phyloP scores from a whole-genome alignment of 176 grass and related monocot genomes.

The Triticum monococcum region DNA sequence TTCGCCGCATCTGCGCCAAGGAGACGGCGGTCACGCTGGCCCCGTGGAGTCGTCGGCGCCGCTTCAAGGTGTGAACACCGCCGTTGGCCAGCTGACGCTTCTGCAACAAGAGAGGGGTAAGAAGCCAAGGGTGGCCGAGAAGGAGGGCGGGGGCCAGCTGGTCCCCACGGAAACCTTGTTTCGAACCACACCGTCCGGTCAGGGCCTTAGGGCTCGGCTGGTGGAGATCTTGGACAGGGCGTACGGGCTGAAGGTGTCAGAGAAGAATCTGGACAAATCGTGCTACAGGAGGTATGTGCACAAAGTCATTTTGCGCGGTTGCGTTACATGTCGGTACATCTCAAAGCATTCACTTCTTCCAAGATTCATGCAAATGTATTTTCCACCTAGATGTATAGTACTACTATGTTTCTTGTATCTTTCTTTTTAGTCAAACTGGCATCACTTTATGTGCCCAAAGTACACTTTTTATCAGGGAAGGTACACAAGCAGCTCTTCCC shows the following conservation, averaged over 20 bases:
- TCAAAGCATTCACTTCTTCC: no score
- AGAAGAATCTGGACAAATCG: not conserved
- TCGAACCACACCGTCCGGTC: no score
- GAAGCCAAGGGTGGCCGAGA: not conserved
- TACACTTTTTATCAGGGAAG: no score
- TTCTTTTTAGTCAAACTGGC: no score
- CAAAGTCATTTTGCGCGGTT: no score
- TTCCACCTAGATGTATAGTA: no score
- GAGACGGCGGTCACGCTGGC: not conserved
- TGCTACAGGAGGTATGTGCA: not conserved
- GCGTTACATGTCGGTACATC: no score
- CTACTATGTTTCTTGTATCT: no score
- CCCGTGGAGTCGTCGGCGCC: not conserved
- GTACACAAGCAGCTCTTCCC: no score
- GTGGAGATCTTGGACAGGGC: not conserved
- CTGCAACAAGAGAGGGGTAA: not conserved
- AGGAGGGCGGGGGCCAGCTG: not conserved
- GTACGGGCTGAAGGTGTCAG: not conserved
- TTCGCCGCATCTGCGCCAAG: not conserved
- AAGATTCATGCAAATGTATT: no score
- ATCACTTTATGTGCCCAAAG: no score
- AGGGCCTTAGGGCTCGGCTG: not conserved
- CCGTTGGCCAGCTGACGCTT: not conserved
- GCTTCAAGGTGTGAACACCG: not conserved
- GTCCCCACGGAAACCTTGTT: not conserved